Base-by-base conservation (phyloP, 2,329 filamentous ascomycete genomes). In the Aspergillus felis region DNA sequence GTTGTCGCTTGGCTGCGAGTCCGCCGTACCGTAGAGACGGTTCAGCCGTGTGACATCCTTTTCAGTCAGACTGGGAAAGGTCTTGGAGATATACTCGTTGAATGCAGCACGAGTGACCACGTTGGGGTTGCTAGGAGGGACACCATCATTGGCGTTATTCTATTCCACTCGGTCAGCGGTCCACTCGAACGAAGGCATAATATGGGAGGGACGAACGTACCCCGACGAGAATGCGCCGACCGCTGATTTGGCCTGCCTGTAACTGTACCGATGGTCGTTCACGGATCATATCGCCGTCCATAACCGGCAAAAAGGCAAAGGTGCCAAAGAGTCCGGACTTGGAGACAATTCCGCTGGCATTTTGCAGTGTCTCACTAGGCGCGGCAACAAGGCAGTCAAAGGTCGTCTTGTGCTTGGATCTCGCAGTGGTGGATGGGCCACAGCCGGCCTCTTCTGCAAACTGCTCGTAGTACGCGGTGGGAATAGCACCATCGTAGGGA, bases 71-170 rank as follows among this genome's bases (percentile, higher is more conserved):
- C 74, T 68, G 1, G 78, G 76, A 57, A 78, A 80, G 10, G 72
- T 71, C 3, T 64, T 52, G 9, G 64, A 62, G 3, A 84, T 61
- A 65, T 75, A 82, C 6, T 63, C 55, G 0, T 70, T 55, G 17
- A 85, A 72, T 29, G 73, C 71, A 0, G 65, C 62, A 22, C 76
- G 70, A 0, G 75, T 80, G 3, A 66, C 70, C 44, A 83, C 78
- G 46, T 75, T 74, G 38, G 76, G 74, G 0, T 77, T 76, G 3
- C 75, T 75, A 60, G 83, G 83, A 1, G 60, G 57, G 8, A 71
- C 64, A 3, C 78, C 81, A 71, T 85, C 82, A 61, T 84, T 78
- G 3, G 80, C 79, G 56, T 81, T 82, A 65, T 81, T 80, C 62
- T 63, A 28, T 17, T 8, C 3, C 12, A 12, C 5, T 60, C 9